Evolutionary conservation across 2,329 filamentous ascomycete genomes (phyloP), one percentile per base, ranked within the genome.

Genomic region (Claviceps sp.): DNA sequence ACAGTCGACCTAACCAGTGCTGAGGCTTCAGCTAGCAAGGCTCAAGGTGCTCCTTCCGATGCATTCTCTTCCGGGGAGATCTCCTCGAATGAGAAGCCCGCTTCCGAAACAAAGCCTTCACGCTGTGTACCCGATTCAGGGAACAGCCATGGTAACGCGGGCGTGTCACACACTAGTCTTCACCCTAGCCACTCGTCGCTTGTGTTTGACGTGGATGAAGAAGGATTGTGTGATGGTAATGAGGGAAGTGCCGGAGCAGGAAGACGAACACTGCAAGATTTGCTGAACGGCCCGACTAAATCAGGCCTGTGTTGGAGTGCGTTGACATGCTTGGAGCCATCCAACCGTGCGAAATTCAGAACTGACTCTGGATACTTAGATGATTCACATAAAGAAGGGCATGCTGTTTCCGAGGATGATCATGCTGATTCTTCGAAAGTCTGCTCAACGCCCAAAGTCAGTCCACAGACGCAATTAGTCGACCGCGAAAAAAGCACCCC

Each of bases 1-100:
- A 16, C 56, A 26, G 57, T 62, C 54, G 57, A 64, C 54, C 45
- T 64, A 50, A 60, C 50, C 3, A 19, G 50, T 26, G 57, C 59
- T 37, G 51, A 51, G 14, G 2, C 22, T 11, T 14, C 40, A 3
- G 30, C 16, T 26, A n/a, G 22, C 5, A 11, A 44, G 14, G 6
- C 7, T 38, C 13, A 5, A 42, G n/a, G n/a, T 48, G 2, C 6
- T 5, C 14, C 30, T 39, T 38, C 16, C 19, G 22, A 42, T 13
- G n/a, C 11, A 3, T 5, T 19, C 8, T 2, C 4, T 24, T 37
- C 17, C 16, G 40, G 13, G 4, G 41, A 52, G 19, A 30, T 30
- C 5, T 11, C 26, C n/a, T 17, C 44, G 17, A 26, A 47, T 17
- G 44, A 24, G 2, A 16, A 47, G 39, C 17, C 24, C 3, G 11